Conservation (phyloP, 768 basidiomycete genomes). For the Candolleomyces efflorescens region DNA sequence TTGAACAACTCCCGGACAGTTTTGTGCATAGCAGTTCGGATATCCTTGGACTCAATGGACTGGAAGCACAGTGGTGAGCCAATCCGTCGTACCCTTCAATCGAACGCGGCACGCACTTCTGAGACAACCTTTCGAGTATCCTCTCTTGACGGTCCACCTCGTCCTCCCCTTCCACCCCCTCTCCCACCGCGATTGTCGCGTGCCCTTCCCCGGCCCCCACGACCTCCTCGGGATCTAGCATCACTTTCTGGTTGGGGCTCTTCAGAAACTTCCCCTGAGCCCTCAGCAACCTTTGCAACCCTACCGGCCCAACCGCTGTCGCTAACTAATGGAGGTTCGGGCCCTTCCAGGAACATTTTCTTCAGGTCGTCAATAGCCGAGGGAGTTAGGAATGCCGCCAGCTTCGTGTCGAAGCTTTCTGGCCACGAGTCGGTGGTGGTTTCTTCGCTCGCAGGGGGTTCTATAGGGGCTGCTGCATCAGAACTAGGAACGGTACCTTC, state of each 20-base stretch:
- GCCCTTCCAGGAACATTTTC: conserved; percentile 75
- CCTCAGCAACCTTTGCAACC: conserved; percentile 27
- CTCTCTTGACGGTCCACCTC: conserved; percentile 29
- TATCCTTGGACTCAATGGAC: conserved; percentile 81
- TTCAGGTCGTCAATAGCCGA: conserved; percentile 60
- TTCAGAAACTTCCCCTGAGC: conserved; percentile 10
- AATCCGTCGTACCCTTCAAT: conserved; percentile 3
- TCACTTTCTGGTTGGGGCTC: conserved; percentile 2
- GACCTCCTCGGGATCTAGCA: conserved; percentile 13
- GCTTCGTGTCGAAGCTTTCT: conserved; percentile 47
- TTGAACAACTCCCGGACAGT: conserved; percentile 73
- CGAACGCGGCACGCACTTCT: conserved; percentile 53
- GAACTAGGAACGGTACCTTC: not conserved
- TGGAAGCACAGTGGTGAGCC: conserved; percentile 26
- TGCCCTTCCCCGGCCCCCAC: conserved; percentile 30
- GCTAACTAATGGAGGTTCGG: conserved; percentile 66
- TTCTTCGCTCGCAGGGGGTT: conserved; percentile 14
- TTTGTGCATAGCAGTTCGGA: conserved; percentile 80
- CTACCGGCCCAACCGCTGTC: conserved; percentile 74
- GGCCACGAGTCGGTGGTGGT: conserved; percentile 52
- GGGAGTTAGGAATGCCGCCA: conserved; percentile 62
- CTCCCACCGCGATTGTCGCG: conserved; percentile 43
- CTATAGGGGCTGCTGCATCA: conserved; percentile 3
- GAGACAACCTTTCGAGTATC: conserved; percentile 78
- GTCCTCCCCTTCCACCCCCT: conserved; percentile 43